Base-by-base conservation (phyloP, 1,284 basidiomycete species). In the Takashimella koratensis region DNA sequence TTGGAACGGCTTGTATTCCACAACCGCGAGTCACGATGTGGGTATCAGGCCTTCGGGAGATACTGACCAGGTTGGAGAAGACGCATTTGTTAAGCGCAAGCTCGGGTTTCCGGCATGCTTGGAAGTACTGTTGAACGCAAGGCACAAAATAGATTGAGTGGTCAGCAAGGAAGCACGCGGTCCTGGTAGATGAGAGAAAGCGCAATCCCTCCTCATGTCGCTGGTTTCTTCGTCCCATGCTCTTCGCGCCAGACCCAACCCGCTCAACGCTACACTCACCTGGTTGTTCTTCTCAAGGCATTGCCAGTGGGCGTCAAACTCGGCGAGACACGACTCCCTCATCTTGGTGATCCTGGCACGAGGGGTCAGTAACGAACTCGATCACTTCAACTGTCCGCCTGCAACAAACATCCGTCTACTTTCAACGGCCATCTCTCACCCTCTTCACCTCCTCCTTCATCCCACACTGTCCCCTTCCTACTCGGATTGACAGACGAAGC, bases 281-380 rank as follows among this genome's bases (percentile, higher is more conserved):
- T 98, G 95, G 80, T 99, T 98, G 78, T 94, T 89, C 71, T 82
- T 79, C 77, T 98, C 96, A 61, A 99, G 78, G 75, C 96, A 99
- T 60, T 87, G 81, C 92, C 92, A 98, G 76, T 99, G 96, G 20
- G 84, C 82, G 64, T 97, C 86, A 71, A 93, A 98, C 71, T 94
- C 85, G 60, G 85, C 80, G 60, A 88, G 75, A 74, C 96, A 99
- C 76, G 88, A 89, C 76, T 95, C 89, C 59, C 91, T 82, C 82
- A 99, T 86, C 81, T 96, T 97, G 58, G 79, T 82, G 61, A 98
- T 91, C 59, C 95, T 97, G 58, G 24, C 36, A 25, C 39, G 42
- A 19, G 25, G 10, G 39, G 23, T 20, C 20, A 16, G 40, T 21
- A 11, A 19, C 13, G 20, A 36, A 49, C 10, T 16, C 16, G 30